phyloP scores from a whole-genome alignment of 2,329 filamentous ascomycete genomes.

The Colletotrichum sp. region DNA sequence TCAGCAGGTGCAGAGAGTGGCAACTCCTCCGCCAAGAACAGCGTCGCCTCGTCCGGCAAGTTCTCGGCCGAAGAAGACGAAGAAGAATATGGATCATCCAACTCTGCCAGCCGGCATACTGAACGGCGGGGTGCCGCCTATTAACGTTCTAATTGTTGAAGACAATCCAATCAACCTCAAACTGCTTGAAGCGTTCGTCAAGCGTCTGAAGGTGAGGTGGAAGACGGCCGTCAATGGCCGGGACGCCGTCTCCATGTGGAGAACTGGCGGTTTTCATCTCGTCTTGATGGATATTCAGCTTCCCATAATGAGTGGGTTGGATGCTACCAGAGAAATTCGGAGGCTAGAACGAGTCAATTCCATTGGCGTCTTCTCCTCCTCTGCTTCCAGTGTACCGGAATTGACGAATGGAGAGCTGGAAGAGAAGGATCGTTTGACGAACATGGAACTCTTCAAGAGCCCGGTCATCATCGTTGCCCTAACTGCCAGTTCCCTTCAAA shows the following conservation, averaged over 20 bases:
- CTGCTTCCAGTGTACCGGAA: conserved; percentile 50
- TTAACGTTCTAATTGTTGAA: conserved; percentile 97
- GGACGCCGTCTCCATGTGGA: conserved; percentile 94
- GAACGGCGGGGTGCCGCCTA: conserved; percentile 86
- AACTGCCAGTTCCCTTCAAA: conserved; percentile 92
- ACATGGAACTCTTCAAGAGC: conserved; percentile 82
- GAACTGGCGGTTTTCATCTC: conserved; percentile 88
- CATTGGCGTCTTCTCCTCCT: conserved; percentile 88
- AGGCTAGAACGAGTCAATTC: conserved; percentile 87
- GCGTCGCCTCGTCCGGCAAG: conserved; percentile 54
- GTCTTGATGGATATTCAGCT: conserved; percentile 99
- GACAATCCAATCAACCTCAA: conserved; percentile 98
- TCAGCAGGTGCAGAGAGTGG: conserved; percentile 53
- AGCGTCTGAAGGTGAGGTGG: conserved; percentile 93
- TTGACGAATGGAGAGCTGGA: conserved; percentile 51
- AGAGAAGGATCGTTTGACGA: conserved; percentile 72
- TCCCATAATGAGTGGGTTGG: conserved; percentile 93
- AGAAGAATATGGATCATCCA: conserved; percentile 53
- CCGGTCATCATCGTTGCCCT: conserved; percentile 97
- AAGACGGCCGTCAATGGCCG: conserved; percentile 95
- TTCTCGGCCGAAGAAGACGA: conserved; percentile 54
- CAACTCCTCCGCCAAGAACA: conserved; percentile 55
- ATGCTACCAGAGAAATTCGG: conserved; percentile 94
- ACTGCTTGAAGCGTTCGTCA: conserved; percentile 93
- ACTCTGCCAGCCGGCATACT: conserved; percentile 68